Evolutionary conservation across 495 filamentous ascomycete species (phyloP).

Genomic region (Aspergillus diversus): DNA sequence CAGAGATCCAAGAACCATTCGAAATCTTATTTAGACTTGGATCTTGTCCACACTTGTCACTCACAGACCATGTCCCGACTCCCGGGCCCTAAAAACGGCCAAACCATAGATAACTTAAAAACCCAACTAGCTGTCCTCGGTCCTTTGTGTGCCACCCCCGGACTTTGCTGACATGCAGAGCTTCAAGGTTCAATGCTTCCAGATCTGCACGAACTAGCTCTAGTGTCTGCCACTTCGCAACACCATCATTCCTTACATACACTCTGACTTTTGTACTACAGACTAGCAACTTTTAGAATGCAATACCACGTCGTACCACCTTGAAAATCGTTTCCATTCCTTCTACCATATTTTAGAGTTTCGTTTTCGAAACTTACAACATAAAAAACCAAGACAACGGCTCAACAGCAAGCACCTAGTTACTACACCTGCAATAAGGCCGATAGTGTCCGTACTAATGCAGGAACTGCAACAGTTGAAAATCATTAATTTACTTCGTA

Average conservation of each 20-base stretch:
- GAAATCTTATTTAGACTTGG: constrained; percentile 9
- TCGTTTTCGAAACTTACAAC: not conserved
- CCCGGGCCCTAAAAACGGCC: constrained; percentile 18
- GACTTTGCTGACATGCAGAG: not conserved
- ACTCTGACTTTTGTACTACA: constrained; percentile 8
- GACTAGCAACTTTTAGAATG: constrained; percentile 5
- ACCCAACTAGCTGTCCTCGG: no score
- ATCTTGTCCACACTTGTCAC: not conserved
- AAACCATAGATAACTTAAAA: constrained; percentile 27
- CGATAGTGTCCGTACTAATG: no score
- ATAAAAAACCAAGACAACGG: not conserved
- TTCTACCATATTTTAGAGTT: no score
- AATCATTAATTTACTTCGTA: no score
- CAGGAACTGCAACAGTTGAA: no score
- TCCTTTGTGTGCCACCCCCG: no score
- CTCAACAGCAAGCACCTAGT: no score
- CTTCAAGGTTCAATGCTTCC: constrained; percentile 18
- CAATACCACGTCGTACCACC: not conserved
- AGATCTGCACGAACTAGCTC: constrained; percentile 13
- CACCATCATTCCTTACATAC: not conserved
- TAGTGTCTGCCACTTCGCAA: not conserved
- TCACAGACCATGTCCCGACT: not conserved
- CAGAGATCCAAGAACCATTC: constrained; percentile 3
- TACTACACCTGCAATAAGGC: no score
- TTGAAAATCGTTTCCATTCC: not conserved